Base-by-base conservation (phyloP, 768 basidiomycete species). In the Agaricus sinodeliciosus region DNA sequence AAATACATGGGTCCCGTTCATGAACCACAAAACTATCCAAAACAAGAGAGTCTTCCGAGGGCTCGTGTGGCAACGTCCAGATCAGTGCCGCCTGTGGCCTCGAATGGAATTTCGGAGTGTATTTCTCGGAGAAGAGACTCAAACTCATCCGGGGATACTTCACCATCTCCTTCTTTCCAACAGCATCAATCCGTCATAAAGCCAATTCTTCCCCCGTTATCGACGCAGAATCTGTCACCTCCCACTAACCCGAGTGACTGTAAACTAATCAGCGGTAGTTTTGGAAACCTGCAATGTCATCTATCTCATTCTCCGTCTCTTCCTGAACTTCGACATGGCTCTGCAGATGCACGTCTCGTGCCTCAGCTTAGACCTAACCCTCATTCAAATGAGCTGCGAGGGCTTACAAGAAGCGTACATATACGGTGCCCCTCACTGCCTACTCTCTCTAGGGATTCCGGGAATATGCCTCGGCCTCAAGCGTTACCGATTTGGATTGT, bases 261-360 rank as follows among this genome's bases (percentile, higher is more conserved):
- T 13, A 11, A 15, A 4, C 13, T 2, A 9, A 15, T 18, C 2
- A 34, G 12, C 6, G 44, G 16, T 27, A 40, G n/a, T 22, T 35
- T 18, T 34, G 19, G 44, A 31, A 40, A 16, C 25, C 50, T 36
- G 16, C 43, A 25, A 16, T 44, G 25, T 8, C 16, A 37, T 7
- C 44, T 53, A 25, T 43, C 51, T 40, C 51, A 27, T 9, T 53
- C 51, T 19, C 51, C 51, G 11, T 53, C 51, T 26, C 36, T 53
- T 18, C 51, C 51, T 9, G 27, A 35, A 5, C 36, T 47, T 9
- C 27, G 51, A 18, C 35, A 43, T 5, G 27, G 28, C 12, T 28
- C 40, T 31, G n/a, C 36, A 36, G 27, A 34, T 31, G 37, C n/a
- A 19, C 42, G 19, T 7, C 44, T 26, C 27, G 28, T 28, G 18